phyloP scores from a whole-genome alignment of 148 eudicot genomes.

The Euryodendron excelsum region DNA sequence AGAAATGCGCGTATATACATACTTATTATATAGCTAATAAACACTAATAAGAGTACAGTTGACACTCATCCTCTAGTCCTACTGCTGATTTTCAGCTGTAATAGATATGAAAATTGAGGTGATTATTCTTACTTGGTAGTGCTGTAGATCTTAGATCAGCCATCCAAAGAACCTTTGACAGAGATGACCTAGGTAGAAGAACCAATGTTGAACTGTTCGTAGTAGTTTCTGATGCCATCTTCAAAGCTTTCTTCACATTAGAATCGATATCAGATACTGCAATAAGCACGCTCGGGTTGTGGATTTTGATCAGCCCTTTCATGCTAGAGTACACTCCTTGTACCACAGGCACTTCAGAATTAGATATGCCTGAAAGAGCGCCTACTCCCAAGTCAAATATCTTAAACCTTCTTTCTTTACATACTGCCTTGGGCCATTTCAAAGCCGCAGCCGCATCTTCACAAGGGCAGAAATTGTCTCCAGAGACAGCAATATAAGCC shows the following conservation, averaged over 20 bases:
- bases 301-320: slow-evolving; percentile 80
- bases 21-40: no score
- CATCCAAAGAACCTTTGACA: slow-evolving; percentile 91
- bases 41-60: no score
- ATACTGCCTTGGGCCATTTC: slow-evolving; percentile 71
- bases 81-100: no score
- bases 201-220: slow-evolving; percentile 42
- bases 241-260: slow-evolving; percentile 78
- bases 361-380: slow-evolving; percentile 48
- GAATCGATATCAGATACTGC: slow-evolving; percentile 59
- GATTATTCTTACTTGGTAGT: slow-evolving; percentile 62
- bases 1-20: no score
- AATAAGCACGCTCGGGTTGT: slow-evolving; percentile 77
- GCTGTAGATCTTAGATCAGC: slow-evolving; percentile 85
- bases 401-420: slow-evolving; percentile 85
- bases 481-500: slow-evolving; percentile 84
- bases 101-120: background rate
- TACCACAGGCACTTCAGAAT: slow-evolving; percentile 79
- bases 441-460: slow-evolving; percentile 70
- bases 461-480: slow-evolving; percentile 67
- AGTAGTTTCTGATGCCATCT: slow-evolving; percentile 60
- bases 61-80: no score
- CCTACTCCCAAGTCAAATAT: slow-evolving; percentile 80
- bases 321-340: slow-evolving; percentile 76
- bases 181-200: slow-evolving; percentile 63